Percentiles rank a stretch among this genome's conserved stretches.
These are phyloP conservation scores for Elsinoe australis DNA, from an alignment of 2,329 filamentous ascomycete genomes.

Conservation along the genomic window DNA sequence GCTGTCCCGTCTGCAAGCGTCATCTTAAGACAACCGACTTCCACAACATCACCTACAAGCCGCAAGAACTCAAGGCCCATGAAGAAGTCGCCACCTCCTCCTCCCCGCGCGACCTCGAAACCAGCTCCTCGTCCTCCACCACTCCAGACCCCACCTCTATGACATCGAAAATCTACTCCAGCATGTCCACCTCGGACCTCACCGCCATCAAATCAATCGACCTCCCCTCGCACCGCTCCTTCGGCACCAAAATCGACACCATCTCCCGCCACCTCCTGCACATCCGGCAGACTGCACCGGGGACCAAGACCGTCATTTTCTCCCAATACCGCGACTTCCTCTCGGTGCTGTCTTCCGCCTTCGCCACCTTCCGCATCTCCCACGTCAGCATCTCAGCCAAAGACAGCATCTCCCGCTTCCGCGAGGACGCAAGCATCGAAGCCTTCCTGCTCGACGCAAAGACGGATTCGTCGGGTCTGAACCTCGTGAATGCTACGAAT, in stretches of 20 bases:
- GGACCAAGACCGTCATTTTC: slow-evolving; percentile 88
- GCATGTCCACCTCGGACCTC: slow-evolving; percentile 63
- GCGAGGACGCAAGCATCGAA: slow-evolving; percentile 62
- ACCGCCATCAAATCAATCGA: slow-evolving; percentile 76
- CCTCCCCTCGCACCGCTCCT: slow-evolving; percentile 54
- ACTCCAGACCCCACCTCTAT: slow-evolving; percentile 1
- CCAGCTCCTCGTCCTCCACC: slow-evolving; percentile 16
- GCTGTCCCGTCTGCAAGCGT: slow-evolving; percentile 79
- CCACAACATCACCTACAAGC: slow-evolving; percentile 77
- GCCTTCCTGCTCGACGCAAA: slow-evolving; percentile 86
- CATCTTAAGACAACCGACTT: slow-evolving; percentile 59
- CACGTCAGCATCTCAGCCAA: slow-evolving; percentile 50
- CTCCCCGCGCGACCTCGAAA: slow-evolving; percentile 15
- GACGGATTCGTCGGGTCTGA: slow-evolving; percentile 79
- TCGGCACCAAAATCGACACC: slow-evolving; percentile 84
- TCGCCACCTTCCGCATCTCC: slow-evolving; percentile 64
- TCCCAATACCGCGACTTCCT: slow-evolving; percentile 84
- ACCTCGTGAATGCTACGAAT: slow-evolving; percentile 85
- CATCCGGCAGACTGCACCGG: slow-evolving; percentile 75
- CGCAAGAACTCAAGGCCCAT: slow-evolving; percentile 62
- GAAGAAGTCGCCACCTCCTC: slow-evolving; percentile 37
- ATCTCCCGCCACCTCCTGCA: slow-evolving; percentile 67
- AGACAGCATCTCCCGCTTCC: slow-evolving; percentile 68
- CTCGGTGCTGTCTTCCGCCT: slow-evolving; percentile 61
- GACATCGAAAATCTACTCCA: slow-evolving; percentile 66